These are phyloP conservation scores for Limonium bicolor DNA, from an alignment of 148 eudicot genomes.

Conservation along the genomic window DNA sequence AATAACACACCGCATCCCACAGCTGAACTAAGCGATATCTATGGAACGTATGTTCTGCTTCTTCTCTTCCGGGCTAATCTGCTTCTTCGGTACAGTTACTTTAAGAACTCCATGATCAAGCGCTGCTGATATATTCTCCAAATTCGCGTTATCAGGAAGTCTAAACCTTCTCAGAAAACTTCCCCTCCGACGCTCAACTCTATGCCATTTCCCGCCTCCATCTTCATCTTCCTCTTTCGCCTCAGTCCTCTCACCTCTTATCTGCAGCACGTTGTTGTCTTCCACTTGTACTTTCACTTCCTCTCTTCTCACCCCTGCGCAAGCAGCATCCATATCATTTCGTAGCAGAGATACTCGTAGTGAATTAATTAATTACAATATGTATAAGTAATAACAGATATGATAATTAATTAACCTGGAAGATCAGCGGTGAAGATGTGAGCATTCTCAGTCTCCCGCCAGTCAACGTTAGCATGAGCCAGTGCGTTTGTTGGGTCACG, in stretches of 20 bases:
- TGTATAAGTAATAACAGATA: background rate
- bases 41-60: background rate
- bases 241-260: background rate
- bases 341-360: background rate
- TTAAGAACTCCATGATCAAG: background rate
- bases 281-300: constrained; percentile 2
- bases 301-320: background rate
- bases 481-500: background rate
- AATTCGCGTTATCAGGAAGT: background rate
- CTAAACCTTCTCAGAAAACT: background rate
- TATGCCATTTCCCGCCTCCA: background rate
- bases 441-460: background rate
- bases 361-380: background rate
- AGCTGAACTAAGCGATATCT: constrained; percentile 1
- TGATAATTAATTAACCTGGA: background rate
- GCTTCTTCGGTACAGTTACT: background rate
- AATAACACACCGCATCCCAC: too few species aligned
- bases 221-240: background rate
- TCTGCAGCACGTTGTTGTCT: background rate
- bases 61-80: background rate
- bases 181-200: background rate
- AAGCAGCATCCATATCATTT: background rate
- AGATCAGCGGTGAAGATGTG: constrained; percentile 1
- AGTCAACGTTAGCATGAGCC: background rate
- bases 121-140: background rate